These are phyloP conservation scores for Claviceps cyperi DNA, from an alignment of 2,329 filamentous ascomycete genomes.

Conservation along the genomic window DNA sequence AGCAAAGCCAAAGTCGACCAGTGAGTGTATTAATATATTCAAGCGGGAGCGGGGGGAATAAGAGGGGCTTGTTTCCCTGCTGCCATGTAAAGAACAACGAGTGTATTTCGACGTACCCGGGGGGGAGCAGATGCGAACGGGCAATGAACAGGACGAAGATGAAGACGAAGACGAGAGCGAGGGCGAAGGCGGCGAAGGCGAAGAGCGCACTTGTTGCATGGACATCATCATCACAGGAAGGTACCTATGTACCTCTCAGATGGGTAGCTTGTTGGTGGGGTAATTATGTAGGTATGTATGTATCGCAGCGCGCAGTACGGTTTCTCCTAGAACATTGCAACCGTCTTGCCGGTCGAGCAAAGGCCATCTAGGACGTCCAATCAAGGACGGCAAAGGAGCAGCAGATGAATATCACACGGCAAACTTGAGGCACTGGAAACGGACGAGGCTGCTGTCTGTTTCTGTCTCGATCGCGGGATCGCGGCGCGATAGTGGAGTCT, in stretches of 20 bases:
- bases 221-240: conserved; percentile 44
- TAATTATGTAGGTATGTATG: background rate
- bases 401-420: background rate
- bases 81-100: background rate
- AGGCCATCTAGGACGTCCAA: background rate
- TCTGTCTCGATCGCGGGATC: background rate
- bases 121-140: conserved; percentile 42
- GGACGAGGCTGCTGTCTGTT: background rate
- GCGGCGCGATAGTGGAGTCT: background rate
- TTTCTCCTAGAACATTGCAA: conserved; percentile 11
- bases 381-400: background rate
- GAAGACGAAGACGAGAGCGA: background rate
- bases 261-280: conserved; percentile 15
- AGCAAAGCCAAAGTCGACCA: background rate
- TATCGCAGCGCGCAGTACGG: conserved; percentile 18
- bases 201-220: conserved; percentile 46
- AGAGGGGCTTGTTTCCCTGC: background rate
- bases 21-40: background rate
- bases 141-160: conserved; percentile 23
- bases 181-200: background rate
- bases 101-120: conserved; percentile 37
- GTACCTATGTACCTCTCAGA: conserved; percentile 24
- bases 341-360: conserved; percentile 11
- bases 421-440: background rate
- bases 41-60: background rate